A percentile compares a stretch with the other conserved stretches of the same genome.
Evolutionary conservation across 306 rosid species (phyloP).

Genomic region (Lathyrus aphaca): DNA sequence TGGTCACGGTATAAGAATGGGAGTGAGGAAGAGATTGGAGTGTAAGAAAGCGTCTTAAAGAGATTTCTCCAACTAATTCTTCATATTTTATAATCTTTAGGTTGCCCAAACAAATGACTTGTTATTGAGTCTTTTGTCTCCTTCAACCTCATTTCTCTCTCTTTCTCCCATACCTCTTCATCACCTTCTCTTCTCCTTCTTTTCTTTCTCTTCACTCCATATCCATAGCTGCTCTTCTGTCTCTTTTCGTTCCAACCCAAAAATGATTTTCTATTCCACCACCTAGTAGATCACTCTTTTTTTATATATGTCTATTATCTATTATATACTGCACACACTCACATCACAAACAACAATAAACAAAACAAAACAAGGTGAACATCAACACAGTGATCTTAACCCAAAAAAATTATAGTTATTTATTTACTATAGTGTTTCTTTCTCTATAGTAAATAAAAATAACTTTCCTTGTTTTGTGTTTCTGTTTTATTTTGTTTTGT

Average conservation of each 20-base stretch:
- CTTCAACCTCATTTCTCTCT: slow-evolving; percentile 16
- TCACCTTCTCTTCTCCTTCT: slow-evolving; percentile 26
- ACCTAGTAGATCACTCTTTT: background rate
- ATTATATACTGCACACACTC: slow-evolving; percentile 11
- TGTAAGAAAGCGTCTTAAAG: slow-evolving; percentile 45
- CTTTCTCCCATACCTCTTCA: slow-evolving; percentile 9
- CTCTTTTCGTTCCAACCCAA: slow-evolving; percentile 27
- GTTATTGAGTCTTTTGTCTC: slow-evolving; percentile 54
- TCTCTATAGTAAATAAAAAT: slow-evolving; percentile 43
- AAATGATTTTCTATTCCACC: slow-evolving; percentile 41
- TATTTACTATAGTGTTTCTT: background rate
- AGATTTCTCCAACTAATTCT: slow-evolving; percentile 43
- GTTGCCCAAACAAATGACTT: slow-evolving; percentile 61
- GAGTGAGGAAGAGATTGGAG: slow-evolving; percentile 40
- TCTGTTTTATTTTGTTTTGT: slow-evolving; percentile 43
- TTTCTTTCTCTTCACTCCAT: slow-evolving; percentile 61
- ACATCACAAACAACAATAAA: slow-evolving; percentile 45
- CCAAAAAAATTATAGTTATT: background rate
- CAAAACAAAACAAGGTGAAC: slow-evolving; percentile 49
- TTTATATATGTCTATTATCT: background rate
- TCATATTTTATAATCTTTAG: slow-evolving; percentile 56
- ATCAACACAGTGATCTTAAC: slow-evolving; percentile 39
- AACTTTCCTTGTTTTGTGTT: slow-evolving; percentile 73
- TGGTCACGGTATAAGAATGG: slow-evolving; percentile 45
- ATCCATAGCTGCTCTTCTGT: slow-evolving; percentile 33